Conservation (phyloP, 2,329 filamentous ascomycete species). For the Aspergillus texensis region DNA sequence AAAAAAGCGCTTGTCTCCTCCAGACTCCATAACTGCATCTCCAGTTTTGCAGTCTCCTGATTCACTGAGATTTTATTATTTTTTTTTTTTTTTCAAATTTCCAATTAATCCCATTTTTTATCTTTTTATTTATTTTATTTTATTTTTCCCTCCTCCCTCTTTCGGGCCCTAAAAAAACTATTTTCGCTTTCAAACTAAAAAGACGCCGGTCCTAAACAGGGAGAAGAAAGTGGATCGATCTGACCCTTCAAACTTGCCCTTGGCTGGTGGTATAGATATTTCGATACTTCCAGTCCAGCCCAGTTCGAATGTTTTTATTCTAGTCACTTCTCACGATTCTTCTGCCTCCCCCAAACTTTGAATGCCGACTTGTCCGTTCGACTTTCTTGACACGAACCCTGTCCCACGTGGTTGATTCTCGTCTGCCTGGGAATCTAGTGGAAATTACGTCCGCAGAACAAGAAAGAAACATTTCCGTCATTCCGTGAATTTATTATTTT, state of each 20-base stretch:
- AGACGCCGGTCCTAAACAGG: conserved; percentile 15
- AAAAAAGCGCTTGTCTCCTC: background rate
- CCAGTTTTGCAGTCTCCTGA: conserved; percentile 7
- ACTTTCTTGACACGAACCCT: conserved; percentile 1
- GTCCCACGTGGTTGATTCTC: conserved; percentile 5
- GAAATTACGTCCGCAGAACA: conserved; percentile 2
- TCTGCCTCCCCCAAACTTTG: background rate
- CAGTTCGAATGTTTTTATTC: conserved; percentile 13
- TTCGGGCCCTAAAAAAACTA: conserved; percentile 6
- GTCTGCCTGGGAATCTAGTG: conserved; percentile 5
- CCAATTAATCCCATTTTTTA: background rate
- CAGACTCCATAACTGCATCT: background rate
- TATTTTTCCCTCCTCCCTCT: background rate
- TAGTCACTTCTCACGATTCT: conserved; percentile 6
- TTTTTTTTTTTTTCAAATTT: background rate
- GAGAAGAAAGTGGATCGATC: conserved; percentile 27
- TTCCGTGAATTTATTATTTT: conserved; percentile 4
- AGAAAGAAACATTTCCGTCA: conserved; percentile 3
- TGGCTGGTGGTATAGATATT: conserved; percentile 16
- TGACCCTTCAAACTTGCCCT: conserved; percentile 25
- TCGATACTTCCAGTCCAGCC: conserved; percentile 8
- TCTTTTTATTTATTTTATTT: background rate
- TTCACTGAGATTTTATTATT: conserved; percentile 4
- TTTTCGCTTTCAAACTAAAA: conserved; percentile 14
- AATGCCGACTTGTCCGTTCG: background rate